Evolutionary conservation across 176 grass and related monocot genomes (phyloP).

Genomic region (Triticum timopheevii): DNA sequence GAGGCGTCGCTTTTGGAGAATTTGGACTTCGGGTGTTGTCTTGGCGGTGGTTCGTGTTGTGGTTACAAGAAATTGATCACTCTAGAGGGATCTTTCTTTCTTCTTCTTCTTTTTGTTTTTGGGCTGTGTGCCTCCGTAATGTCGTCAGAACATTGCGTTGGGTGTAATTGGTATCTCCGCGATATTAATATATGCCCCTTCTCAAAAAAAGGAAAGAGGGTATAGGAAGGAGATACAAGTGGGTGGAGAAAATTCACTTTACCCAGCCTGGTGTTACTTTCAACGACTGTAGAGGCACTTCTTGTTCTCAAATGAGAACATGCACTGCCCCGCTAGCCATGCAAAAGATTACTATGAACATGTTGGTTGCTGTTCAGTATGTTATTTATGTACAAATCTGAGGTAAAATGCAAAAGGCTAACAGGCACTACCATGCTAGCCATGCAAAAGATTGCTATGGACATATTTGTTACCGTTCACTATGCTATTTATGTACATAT

Average conservation of each 20-base stretch:
- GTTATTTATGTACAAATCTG: background rate
- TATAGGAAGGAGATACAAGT: background rate
- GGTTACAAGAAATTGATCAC: too few species aligned
- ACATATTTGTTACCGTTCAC: background rate
- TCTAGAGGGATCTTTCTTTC: too few species aligned
- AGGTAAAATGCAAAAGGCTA: background rate
- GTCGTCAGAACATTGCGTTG: too few species aligned
- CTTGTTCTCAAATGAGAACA: background rate
- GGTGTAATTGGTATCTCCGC: too few species aligned
- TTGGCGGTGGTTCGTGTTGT: too few species aligned
- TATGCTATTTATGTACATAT: background rate
- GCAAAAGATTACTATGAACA: conserved; percentile 4
- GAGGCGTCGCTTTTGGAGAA: too few species aligned
- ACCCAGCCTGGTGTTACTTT: background rate
- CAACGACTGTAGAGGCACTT: background rate
- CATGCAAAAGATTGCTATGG: background rate
- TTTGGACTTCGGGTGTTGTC: too few species aligned
- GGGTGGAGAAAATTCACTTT: background rate
- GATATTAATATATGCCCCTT: too few species aligned
- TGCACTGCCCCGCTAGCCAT: background rate
- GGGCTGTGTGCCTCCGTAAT: too few species aligned
- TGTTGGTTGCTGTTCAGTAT: background rate
- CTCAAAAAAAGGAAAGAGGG: background rate
- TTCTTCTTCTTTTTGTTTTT: too few species aligned
- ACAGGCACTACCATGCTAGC: background rate